Conservation (phyloP, 2,329 filamentous ascomycete species). For the Fusarium sp. region DNA sequence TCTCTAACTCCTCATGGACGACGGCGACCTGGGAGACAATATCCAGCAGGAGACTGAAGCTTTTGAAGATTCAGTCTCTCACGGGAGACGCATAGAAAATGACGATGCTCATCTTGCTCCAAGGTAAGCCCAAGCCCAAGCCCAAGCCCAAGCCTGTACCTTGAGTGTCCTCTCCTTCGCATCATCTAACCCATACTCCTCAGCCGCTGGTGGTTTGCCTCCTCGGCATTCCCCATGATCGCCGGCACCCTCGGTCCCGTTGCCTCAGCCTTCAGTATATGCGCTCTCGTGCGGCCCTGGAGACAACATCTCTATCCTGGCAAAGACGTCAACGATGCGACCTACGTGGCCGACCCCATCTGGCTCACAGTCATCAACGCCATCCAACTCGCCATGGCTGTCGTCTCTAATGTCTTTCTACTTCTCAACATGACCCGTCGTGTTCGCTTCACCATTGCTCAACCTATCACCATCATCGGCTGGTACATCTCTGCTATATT, state of each 20-base stretch:
- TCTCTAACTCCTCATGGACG: constrained; percentile 54
- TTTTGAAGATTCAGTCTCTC: constrained; percentile 45
- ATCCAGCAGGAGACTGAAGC: constrained; percentile 53
- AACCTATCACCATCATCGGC: constrained; percentile 84
- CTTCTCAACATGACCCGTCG: constrained; percentile 88
- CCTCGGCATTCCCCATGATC: constrained; percentile 78
- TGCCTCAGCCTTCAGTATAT: constrained; percentile 89
- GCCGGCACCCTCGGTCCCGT: constrained; percentile 88
- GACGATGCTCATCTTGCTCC: constrained; percentile 61
- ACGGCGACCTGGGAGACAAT: constrained; percentile 55
- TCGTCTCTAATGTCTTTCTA: constrained; percentile 84
- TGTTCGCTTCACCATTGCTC: constrained; percentile 83
- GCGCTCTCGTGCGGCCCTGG: constrained; percentile 86
- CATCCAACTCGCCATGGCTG: constrained; percentile 79
- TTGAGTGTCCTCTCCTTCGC: not conserved
- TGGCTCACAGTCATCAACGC: constrained; percentile 85
- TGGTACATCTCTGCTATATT: constrained; percentile 79
- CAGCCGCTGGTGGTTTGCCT: constrained; percentile 74
- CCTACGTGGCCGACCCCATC: constrained; percentile 73
- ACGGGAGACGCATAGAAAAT: constrained; percentile 51
- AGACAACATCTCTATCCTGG: constrained; percentile 67
- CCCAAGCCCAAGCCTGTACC: not conserved
- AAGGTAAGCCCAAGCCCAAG: constrained; percentile 54
- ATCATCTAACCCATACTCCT: not conserved
- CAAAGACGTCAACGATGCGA: constrained; percentile 62